A percentile compares a stretch with the other conserved stretches of the same genome.
These are phyloP conservation scores for Tetracladium marchalianum DNA, from an alignment of 495 filamentous ascomycete genomes.

Conservation along the genomic window DNA sequence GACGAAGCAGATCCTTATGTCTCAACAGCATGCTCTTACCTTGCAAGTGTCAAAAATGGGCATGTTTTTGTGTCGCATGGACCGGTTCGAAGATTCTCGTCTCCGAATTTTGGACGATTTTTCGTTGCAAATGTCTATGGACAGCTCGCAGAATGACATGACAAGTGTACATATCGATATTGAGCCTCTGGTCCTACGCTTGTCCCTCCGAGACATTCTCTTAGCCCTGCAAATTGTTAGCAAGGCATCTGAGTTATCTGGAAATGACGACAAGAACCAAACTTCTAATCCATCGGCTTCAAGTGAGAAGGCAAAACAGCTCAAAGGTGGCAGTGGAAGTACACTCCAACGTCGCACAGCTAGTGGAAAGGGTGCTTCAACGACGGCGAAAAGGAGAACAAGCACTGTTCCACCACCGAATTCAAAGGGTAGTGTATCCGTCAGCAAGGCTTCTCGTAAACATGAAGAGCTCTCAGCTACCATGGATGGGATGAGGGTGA, in stretches of 20 bases:
- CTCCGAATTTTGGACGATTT: conserved; percentile 93
- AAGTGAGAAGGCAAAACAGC: conserved; percentile 54
- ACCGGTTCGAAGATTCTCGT: conserved; percentile 69
- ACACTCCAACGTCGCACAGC: conserved; percentile 51
- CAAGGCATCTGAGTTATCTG: conserved; percentile 83
- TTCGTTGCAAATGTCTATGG: conserved; percentile 79
- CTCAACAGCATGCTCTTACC: conserved; percentile 88
- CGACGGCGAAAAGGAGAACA: conserved; percentile 31
- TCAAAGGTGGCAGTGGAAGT: conserved; percentile 35
- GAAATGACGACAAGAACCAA: conserved; percentile 35
- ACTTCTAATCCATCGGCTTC: conserved; percentile 23
- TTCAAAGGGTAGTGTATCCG: conserved; percentile 12
- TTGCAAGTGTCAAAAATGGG: conserved; percentile 86
- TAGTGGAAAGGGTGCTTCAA: conserved; percentile 54
- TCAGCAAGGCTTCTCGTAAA: conserved; percentile 17
- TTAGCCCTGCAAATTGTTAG: conserved; percentile 87
- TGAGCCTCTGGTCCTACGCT: conserved; percentile 82
- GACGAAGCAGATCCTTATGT: conserved; percentile 85
- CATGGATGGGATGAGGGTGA: conserved; percentile 80
- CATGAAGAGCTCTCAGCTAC: conserved; percentile 78
- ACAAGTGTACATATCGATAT: conserved; percentile 80
- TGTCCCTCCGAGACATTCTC: conserved; percentile 90
- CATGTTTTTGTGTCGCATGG: conserved; percentile 99
- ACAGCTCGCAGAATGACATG: conserved; percentile 58
- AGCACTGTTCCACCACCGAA: conserved; percentile 7